phyloP scores from a whole-genome alignment of 352 stramenopile species.

The Pythium aphanidermatum region DNA sequence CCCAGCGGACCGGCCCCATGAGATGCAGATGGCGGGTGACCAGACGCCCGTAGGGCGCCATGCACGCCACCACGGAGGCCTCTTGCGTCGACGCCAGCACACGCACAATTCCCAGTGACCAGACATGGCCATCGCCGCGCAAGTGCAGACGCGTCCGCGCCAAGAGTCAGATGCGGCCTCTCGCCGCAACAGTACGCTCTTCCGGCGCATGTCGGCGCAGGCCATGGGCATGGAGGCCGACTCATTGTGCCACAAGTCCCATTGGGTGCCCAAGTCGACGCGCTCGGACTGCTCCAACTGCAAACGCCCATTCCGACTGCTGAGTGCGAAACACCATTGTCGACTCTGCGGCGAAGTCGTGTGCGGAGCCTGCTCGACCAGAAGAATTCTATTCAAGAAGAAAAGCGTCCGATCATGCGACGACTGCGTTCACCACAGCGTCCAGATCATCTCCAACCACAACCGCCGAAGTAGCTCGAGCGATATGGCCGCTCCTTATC shows the following conservation, averaged over 20 bases:
- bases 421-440: slow-evolving; percentile 61
- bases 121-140: not conserved
- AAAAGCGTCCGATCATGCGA: slow-evolving; percentile 75
- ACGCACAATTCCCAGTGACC: no score
- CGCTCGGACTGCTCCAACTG: slow-evolving; percentile 62
- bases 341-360: slow-evolving; percentile 75
- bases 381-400: slow-evolving; percentile 62
- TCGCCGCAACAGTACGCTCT: slow-evolving; percentile 26
- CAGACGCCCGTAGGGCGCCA: no score
- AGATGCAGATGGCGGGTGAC: no score
- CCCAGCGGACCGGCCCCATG: no score
- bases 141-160: slow-evolving; percentile 1
- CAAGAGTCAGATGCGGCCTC: slow-evolving; percentile 1
- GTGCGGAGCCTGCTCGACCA: slow-evolving; percentile 62
- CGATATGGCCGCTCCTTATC: slow-evolving; percentile 22
- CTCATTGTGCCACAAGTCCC: slow-evolving; percentile 64
- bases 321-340: slow-evolving; percentile 69
- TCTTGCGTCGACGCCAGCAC: no score
- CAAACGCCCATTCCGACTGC: slow-evolving; percentile 50
- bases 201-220: slow-evolving; percentile 55
- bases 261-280: slow-evolving; percentile 73
- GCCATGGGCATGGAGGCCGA: slow-evolving; percentile 58
- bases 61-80: no score
- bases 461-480: slow-evolving; percentile 36
- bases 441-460: slow-evolving; percentile 34